These are phyloP conservation scores for Rhizopus arrhizus DNA, from an alignment of 371 early-diverging fungal genomes.

Conservation along the genomic window DNA sequence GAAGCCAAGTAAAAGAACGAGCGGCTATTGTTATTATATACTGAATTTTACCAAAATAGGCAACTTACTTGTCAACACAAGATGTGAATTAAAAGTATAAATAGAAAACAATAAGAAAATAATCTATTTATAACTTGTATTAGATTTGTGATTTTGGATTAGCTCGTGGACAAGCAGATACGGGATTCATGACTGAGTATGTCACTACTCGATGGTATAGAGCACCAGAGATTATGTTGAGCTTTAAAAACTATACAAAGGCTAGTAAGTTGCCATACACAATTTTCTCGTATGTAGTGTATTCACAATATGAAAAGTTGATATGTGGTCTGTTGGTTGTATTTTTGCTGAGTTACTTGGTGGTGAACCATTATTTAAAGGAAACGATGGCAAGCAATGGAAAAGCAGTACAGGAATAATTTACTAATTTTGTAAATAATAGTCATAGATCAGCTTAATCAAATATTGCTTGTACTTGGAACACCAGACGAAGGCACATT, in stretches of 20 bases:
- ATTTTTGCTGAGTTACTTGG: slow-evolving; percentile 94
- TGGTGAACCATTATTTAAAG: slow-evolving; percentile 84
- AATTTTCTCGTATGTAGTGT: too few relatives aligned
- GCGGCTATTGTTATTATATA: background rate
- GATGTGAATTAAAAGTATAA: slow-evolving; percentile 83
- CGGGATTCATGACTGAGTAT: slow-evolving; percentile 93
- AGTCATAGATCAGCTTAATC: slow-evolving; percentile 96
- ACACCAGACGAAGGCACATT: slow-evolving; percentile 95
- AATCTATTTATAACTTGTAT: background rate
- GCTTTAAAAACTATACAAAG: slow-evolving; percentile 89
- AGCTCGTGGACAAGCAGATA: slow-evolving; percentile 79
- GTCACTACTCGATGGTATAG: slow-evolving; percentile 98
- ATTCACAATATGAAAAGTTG: slow-evolving; percentile 56
- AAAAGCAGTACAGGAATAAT: background rate
- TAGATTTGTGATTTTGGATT: slow-evolving; percentile 92
- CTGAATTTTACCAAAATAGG: slow-evolving; percentile 26
- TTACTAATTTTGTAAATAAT: background rate
- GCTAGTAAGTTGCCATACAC: slow-evolving; percentile 55
- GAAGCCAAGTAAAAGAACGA: slow-evolving; percentile 75
- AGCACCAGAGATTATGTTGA: slow-evolving; percentile 96
- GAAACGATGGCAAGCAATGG: slow-evolving; percentile 70
- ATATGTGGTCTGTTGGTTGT: slow-evolving; percentile 97
- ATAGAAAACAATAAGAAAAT: background rate
- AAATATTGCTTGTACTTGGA: slow-evolving; percentile 93
- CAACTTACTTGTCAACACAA: slow-evolving; percentile 94